phyloP scores from a whole-genome alignment of 23 red algal species.

The Gracilaria domingensis region DNA sequence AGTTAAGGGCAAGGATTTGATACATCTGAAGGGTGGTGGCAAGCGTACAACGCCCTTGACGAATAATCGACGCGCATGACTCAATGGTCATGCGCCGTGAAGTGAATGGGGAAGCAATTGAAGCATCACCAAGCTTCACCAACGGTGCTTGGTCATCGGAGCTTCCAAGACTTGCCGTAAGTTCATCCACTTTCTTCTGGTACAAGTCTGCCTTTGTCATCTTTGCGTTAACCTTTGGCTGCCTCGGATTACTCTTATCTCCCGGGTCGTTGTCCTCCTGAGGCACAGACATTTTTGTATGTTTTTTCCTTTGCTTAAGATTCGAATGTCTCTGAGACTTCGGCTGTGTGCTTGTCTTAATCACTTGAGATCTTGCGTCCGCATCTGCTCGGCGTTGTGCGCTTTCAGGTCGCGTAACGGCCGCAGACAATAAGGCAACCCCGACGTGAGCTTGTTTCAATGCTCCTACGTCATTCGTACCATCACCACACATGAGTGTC shows the following conservation, averaged over 20 bases:
- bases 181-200: constrained; percentile 65
- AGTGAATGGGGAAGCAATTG: constrained; percentile 97
- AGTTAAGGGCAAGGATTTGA: constrained; percentile 98
- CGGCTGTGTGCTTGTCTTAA: background rate
- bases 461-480: constrained; percentile 99
- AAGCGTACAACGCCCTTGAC: constrained; percentile 98
- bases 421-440: constrained; percentile 87
- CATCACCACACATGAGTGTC: constrained; percentile 98
- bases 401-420: background rate
- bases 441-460: constrained; percentile 98
- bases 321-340: constrained; percentile 30
- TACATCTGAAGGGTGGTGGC: constrained; percentile 99
- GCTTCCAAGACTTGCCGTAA: constrained; percentile 46
- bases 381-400: background rate
- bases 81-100: constrained; percentile 93
- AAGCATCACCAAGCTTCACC: constrained; percentile 98
- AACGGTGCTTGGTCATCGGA: constrained; percentile 81
- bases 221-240: constrained; percentile 12
- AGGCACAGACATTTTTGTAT: background rate
- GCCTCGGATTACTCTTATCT: background rate
- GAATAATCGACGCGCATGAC: constrained; percentile 86
- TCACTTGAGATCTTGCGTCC: background rate
- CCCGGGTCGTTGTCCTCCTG: background rate
- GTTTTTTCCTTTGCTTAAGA: constrained; percentile 46
- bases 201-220: constrained; percentile 45